A percentile compares a stretch with the other conserved stretches of the same genome.
Evolutionary conservation across 169 alveolate genomes (phyloP).

Genomic region (Eimeria mitis): DNA sequence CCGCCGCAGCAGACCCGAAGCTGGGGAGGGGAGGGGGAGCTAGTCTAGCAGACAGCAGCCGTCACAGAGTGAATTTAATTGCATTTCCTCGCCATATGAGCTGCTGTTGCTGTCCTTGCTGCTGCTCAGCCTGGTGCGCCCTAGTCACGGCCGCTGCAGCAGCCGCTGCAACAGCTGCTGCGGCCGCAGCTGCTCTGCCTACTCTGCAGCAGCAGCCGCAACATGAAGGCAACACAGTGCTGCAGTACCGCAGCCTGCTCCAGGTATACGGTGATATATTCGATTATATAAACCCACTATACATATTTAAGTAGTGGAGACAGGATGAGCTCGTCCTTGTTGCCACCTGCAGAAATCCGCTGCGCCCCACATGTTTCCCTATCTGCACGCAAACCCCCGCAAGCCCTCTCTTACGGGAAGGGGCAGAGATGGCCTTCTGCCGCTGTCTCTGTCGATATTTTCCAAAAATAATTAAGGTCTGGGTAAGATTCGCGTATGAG

Average conservation of each 20-base stretch:
- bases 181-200: conserved; percentile 59
- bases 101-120: conserved; percentile 63
- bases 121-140: conserved; percentile 69
- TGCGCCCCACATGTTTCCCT: conserved; percentile 74
- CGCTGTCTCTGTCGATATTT: neutral
- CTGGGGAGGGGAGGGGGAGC: conserved; percentile 59
- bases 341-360: neutral
- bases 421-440: conserved; percentile 35
- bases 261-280: neutral
- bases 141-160: conserved; percentile 61
- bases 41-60: conserved; percentile 53
- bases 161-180: conserved; percentile 60
- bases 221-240: conserved; percentile 13
- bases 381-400: conserved; percentile 48
- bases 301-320: neutral
- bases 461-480: neutral
- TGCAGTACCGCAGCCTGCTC: conserved; percentile 20
- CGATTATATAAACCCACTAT: neutral
- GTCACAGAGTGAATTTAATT: conserved; percentile 10
- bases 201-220: conserved; percentile 33
- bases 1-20: conserved; percentile 67
- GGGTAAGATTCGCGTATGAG: neutral
- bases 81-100: conserved; percentile 39
- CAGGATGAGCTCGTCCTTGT: neutral
- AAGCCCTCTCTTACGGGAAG: neutral